Evolutionary conservation across 495 filamentous ascomycete species (phyloP).

Genomic region (Poronia punctata): DNA sequence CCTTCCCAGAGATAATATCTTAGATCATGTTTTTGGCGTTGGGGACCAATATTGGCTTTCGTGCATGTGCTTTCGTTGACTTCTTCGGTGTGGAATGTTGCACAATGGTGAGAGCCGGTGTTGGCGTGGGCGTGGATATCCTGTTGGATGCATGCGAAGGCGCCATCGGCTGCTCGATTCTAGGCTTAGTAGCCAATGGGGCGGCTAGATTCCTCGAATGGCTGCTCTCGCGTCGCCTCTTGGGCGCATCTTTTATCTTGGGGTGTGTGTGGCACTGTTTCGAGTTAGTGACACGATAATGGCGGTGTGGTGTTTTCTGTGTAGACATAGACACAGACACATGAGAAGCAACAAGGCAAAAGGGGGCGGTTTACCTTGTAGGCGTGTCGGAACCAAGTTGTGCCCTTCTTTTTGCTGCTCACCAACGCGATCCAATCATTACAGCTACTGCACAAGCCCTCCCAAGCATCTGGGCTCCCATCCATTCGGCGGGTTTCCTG

Average conservation of each 20-base stretch:
- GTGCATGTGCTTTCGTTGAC: neutral
- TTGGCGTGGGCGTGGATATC: conserved; percentile 29
- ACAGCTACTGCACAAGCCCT: conserved; percentile 70
- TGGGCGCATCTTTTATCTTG: conserved; percentile 66
- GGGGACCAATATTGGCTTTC: conserved; percentile 2
- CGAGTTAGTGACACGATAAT: conserved; percentile 3
- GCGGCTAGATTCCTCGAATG: conserved; percentile 36
- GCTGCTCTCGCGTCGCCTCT: conserved; percentile 59
- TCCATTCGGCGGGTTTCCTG: conserved; percentile 65
- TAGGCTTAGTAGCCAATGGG: conserved; percentile 31
- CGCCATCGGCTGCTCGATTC: conserved; percentile 30
- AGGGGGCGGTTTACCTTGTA: too few relatives aligned
- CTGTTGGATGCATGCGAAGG: conserved; percentile 37
- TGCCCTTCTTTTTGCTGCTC: conserved; percentile 80
- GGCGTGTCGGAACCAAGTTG: conserved; percentile 77
- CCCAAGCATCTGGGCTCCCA: conserved; percentile 75
- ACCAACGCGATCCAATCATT: conserved; percentile 72
- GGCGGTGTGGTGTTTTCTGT: conserved; percentile 16
- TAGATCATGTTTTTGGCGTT: conserved; percentile 12
- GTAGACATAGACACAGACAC: too few relatives aligned
- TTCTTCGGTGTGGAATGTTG: conserved; percentile 3
- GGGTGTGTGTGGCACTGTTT: conserved; percentile 65
- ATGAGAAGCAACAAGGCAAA: too few relatives aligned
- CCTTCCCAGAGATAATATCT: neutral
- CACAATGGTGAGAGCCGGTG: conserved; percentile 11